Conservation (phyloP, 1,139 yeast genomes). For the Waltiozyma sp. region DNA sequence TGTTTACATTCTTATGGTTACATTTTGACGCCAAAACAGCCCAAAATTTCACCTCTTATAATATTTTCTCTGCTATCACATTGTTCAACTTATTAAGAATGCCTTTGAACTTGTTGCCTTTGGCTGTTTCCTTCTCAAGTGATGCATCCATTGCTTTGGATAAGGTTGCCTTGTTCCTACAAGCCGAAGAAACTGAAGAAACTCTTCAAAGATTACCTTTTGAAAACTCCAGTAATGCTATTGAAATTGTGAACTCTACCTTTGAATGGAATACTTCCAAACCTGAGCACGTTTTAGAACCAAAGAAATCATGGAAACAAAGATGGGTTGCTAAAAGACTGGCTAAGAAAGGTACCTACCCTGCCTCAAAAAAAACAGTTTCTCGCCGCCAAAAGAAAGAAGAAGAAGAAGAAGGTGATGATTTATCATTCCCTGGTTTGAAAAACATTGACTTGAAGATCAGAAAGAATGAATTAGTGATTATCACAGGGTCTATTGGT, state of each 20-base stretch:
- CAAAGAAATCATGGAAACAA: background rate
- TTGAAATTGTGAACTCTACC: constrained; percentile 36
- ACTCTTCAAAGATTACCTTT: constrained; percentile 10
- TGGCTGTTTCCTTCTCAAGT: constrained; percentile 34
- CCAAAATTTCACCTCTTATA: constrained; percentile 37
- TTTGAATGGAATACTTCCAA: constrained; percentile 54
- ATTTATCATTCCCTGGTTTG: constrained; percentile 20
- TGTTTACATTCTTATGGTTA: constrained; percentile 54
- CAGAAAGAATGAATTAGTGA: constrained; percentile 26
- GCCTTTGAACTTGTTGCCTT: constrained; percentile 51
- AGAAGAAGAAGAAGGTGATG: constrained; percentile 5
- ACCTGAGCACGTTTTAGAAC: constrained; percentile 2
- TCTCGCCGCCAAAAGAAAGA: too few species aligned
- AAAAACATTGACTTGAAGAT: constrained; percentile 21
- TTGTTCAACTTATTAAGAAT: constrained; percentile 55
- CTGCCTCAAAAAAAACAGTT: too few species aligned
- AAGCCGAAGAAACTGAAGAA: constrained; percentile 24
- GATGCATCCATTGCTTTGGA: constrained; percentile 49
- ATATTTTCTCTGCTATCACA: constrained; percentile 60
- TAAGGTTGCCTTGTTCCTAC: constrained; percentile 40
- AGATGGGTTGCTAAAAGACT: background rate
- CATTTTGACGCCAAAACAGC: constrained; percentile 28
- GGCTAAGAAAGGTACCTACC: background rate
- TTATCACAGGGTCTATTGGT: constrained; percentile 33
- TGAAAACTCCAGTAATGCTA: constrained; percentile 26